Percentiles rank a stretch among this genome's conserved stretches.
phyloP scores from a whole-genome alignment of 176 grass and related monocot genomes.

The Triticum turgidum region DNA sequence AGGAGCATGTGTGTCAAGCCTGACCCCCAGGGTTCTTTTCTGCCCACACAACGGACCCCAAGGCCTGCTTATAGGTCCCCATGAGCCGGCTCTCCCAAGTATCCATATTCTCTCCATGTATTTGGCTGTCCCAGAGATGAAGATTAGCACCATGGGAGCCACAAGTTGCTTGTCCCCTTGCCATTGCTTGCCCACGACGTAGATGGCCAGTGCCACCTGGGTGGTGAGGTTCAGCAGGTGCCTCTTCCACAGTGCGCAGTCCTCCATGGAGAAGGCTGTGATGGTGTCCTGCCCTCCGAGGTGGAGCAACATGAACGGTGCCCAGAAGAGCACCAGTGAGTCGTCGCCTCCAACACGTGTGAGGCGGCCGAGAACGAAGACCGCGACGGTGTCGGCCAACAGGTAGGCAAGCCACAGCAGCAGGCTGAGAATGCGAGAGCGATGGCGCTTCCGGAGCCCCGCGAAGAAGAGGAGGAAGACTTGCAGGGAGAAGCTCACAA shows the following conservation, averaged over 20 bases:
- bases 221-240: slow-evolving; percentile 30
- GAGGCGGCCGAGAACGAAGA: slow-evolving; percentile 33
- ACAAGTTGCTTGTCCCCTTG: neutral
- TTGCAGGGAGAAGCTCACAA: slow-evolving; percentile 39
- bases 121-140: slow-evolving; percentile 24
- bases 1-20: rapidly evolving
- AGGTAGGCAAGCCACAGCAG: slow-evolving; percentile 34
- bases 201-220: slow-evolving; percentile 25
- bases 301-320: slow-evolving; percentile 52
- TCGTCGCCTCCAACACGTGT: neutral
- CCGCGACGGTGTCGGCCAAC: slow-evolving; percentile 13
- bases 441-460: slow-evolving; percentile 11
- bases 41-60: neutral
- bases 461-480: slow-evolving; percentile 29
- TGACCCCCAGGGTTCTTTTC: no score
- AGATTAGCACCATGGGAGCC: slow-evolving; percentile 17
- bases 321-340: slow-evolving; percentile 24
- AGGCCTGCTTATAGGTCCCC: neutral
- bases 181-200: slow-evolving; percentile 11
- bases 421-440: neutral
- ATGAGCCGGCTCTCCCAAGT: neutral
- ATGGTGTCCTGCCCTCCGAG: slow-evolving; percentile 50
- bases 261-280: slow-evolving; percentile 43
- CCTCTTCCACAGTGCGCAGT: slow-evolving; percentile 38
- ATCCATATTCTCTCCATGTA: slow-evolving; percentile 33